These are phyloP conservation scores for Protomyces lactucae-debilis DNA, from an alignment of 1,139 yeast species.

Conservation along the genomic window DNA sequence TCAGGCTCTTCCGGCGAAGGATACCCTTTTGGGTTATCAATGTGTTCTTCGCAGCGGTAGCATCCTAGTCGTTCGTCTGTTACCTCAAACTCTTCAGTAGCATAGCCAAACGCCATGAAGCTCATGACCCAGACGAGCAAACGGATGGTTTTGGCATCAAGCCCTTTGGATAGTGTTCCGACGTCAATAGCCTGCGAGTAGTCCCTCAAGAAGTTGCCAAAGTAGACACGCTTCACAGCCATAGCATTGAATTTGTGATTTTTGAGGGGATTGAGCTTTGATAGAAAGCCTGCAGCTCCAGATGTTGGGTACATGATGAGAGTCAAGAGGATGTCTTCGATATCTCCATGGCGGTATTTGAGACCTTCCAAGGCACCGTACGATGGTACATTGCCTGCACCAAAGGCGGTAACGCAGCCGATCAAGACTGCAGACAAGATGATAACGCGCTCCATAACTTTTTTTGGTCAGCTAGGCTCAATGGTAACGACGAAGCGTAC, in stretches of 20 bases:
- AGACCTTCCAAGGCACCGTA: conserved; percentile 34
- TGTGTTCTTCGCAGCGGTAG: conserved; percentile 37
- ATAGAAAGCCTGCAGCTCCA: conserved; percentile 32
- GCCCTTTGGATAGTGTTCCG: conserved; percentile 34
- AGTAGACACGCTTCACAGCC: conserved; percentile 35
- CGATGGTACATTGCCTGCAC: conserved; percentile 37
- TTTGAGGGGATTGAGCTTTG: conserved; percentile 32
- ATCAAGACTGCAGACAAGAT: neutral
- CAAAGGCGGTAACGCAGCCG: conserved; percentile 33
- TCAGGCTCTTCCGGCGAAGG: conserved; percentile 18
- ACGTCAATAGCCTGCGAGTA: conserved; percentile 37
- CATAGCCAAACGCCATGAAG: conserved; percentile 36
- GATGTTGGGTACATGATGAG: conserved; percentile 31
- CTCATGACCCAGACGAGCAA: conserved; percentile 35
- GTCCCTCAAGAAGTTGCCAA: conserved; percentile 37
- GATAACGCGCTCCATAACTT: neutral
- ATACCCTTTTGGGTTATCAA: conserved; percentile 29
- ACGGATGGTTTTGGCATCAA: conserved; percentile 33
- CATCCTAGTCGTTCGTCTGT: conserved; percentile 35
- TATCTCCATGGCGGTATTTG: conserved; percentile 36
- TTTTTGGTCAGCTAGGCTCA: neutral
- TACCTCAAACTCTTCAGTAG: conserved; percentile 37
- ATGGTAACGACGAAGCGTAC: neutral
- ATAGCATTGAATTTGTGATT: conserved; percentile 33
- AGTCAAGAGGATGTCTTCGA: conserved; percentile 35